Percentiles rank a stretch among this genome's conserved stretches.
Evolutionary conservation across 148 eudicot species (phyloP).

Genomic region (Gaultheria prostrata): DNA sequence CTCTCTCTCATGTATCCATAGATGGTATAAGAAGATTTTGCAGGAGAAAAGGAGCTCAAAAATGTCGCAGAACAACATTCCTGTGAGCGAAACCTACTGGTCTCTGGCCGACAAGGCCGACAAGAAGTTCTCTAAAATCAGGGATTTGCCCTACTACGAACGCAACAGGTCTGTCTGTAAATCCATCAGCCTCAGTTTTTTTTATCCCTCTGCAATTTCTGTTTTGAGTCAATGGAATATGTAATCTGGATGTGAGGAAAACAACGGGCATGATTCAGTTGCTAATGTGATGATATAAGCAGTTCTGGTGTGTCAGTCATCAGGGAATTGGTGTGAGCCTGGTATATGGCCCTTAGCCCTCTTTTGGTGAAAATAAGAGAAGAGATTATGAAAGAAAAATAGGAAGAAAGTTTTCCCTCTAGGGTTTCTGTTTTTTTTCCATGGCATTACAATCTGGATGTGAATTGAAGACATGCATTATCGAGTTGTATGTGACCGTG

Average conservation of each 20-base stretch:
- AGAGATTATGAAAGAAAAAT: not conserved
- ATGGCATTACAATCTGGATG: not conserved
- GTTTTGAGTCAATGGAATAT: too few species aligned
- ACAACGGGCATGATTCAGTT: too few species aligned
- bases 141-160: constrained; percentile 77
- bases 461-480: not conserved
- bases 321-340: too few species aligned
- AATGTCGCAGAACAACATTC: constrained; percentile 54
- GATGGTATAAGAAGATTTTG: not conserved
- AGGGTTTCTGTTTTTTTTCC: not conserved
- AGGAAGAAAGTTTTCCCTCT: not conserved
- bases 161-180: constrained; percentile 55
- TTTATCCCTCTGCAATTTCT: too few species aligned
- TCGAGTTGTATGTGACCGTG: not conserved
- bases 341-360: too few species aligned
- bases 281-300: too few species aligned
- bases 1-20: not conserved
- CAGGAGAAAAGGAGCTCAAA: not conserved
- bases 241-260: too few species aligned
- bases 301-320: too few species aligned
- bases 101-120: constrained; percentile 80
- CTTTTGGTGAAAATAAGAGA: not conserved
- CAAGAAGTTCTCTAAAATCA: constrained; percentile 79
- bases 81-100: constrained; percentile 72
- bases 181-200: too few species aligned